Evolutionary conservation across 768 basidiomycete genomes (phyloP).

Genomic region (Nidularia sp.): DNA sequence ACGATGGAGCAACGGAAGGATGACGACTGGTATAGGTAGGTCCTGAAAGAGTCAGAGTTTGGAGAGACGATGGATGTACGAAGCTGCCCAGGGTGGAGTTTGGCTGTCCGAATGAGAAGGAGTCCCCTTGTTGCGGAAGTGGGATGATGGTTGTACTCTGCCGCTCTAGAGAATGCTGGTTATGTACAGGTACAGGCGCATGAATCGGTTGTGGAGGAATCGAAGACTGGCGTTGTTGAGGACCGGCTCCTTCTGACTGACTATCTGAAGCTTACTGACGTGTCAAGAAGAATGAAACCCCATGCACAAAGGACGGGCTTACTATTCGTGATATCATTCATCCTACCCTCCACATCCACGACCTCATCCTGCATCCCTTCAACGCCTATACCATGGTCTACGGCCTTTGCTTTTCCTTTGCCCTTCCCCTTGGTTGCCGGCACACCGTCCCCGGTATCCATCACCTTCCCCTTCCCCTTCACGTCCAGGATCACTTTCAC

Average conservation of each 20-base stretch:
- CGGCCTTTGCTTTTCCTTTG: slow-evolving; percentile 18
- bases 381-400: slow-evolving; percentile 7
- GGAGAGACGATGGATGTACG: not conserved
- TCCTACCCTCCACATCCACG: slow-evolving; percentile 17
- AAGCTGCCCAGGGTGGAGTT: slow-evolving; percentile 18
- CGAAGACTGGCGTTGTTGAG: not conserved
- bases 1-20: not conserved
- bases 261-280: slow-evolving; percentile 4
- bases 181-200: not conserved
- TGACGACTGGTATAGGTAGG: not conserved
- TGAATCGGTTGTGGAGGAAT: too few relatives aligned
- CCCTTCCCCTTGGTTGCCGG: slow-evolving; percentile 19
- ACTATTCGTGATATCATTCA: slow-evolving; percentile 48
- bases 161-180: slow-evolving; percentile 6
- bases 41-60: not conserved
- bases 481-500: slow-evolving; percentile 6
- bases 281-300: not conserved
- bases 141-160: slow-evolving; percentile 11
- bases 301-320: slow-evolving; percentile 4
- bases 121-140: slow-evolving; percentile 7
- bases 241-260: not conserved
- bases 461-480: slow-evolving; percentile 18
- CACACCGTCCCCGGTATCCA: slow-evolving; percentile 3
- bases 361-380: slow-evolving; percentile 1
- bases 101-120: slow-evolving; percentile 27